These are phyloP conservation scores for Aspergillus pseudoterreus DNA, from an alignment of 2,329 filamentous ascomycete genomes.

Conservation along the genomic window DNA sequence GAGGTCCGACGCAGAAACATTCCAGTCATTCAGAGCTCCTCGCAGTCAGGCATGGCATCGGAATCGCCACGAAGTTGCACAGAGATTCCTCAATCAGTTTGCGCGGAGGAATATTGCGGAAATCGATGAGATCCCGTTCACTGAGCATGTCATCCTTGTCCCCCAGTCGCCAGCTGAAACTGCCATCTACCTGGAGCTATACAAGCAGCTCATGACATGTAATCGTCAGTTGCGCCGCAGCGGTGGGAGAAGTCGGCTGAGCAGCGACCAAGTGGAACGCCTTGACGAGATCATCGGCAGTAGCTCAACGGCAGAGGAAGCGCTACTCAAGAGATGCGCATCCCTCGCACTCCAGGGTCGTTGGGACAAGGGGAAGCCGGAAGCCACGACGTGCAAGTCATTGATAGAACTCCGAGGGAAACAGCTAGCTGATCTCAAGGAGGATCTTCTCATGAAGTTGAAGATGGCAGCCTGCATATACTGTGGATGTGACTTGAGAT, in stretches of 20 bases:
- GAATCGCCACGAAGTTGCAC: slow-evolving; percentile 50
- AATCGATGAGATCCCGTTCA: slow-evolving; percentile 43
- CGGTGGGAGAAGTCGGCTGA: slow-evolving; percentile 18
- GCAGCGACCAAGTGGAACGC: slow-evolving; percentile 31
- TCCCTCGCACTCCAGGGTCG: slow-evolving; percentile 29
- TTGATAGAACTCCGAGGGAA: slow-evolving; percentile 24
- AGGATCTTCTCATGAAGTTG: slow-evolving; percentile 21
- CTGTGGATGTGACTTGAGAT: slow-evolving; percentile 17
- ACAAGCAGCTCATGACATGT: slow-evolving; percentile 50
- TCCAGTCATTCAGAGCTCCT: slow-evolving; percentile 50
- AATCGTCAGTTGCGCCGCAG: slow-evolving; percentile 42
- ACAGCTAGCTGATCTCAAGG: slow-evolving; percentile 20
- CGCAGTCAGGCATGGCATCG: slow-evolving; percentile 52
- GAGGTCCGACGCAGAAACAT: slow-evolving; percentile 49
- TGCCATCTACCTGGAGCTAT: slow-evolving; percentile 53
- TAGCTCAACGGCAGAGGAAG: slow-evolving; percentile 49
- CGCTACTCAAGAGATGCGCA: slow-evolving; percentile 48
- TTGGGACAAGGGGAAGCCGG: slow-evolving; percentile 26
- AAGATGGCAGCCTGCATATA: slow-evolving; percentile 30
- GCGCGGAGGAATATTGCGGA: slow-evolving; percentile 47
- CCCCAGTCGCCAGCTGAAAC: slow-evolving; percentile 47
- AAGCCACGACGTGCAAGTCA: slow-evolving; percentile 27
- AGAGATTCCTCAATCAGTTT: slow-evolving; percentile 54
- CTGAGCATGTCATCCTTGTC: slow-evolving; percentile 44
- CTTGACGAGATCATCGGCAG: slow-evolving; percentile 46